Percentiles rank a stretch among this genome's conserved stretches.
These are phyloP conservation scores for Recurvomyces mirabilis DNA, from an alignment of 495 filamentous ascomycete genomes.

Conservation along the genomic window DNA sequence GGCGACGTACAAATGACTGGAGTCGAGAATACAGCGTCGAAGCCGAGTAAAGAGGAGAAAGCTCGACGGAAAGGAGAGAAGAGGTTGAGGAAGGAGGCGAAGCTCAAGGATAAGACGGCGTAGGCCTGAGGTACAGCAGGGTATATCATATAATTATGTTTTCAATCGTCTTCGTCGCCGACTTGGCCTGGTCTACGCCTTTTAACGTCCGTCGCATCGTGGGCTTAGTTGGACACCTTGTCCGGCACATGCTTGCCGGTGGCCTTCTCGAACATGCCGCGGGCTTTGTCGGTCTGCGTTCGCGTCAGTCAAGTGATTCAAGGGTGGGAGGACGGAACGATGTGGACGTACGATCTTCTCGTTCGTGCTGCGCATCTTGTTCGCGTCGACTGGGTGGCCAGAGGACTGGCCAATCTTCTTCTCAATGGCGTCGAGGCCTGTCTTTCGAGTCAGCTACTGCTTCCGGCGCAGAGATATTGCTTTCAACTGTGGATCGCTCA, in stretches of 20 bases:
- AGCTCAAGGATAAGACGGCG: too few relatives aligned
- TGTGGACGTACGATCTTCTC: slow-evolving; percentile 1
- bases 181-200: too few relatives aligned
- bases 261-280: slow-evolving; percentile 9
- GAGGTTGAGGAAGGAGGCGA: slow-evolving; percentile 8
- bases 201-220: too few relatives aligned
- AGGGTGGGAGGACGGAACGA: neutral
- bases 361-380: slow-evolving; percentile 2
- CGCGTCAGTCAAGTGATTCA: neutral
- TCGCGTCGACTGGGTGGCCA: neutral
- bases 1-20: slow-evolving; percentile 2
- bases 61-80: slow-evolving; percentile 20
- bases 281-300: slow-evolving; percentile 11
- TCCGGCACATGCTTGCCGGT: slow-evolving; percentile 15
- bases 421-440: neutral
- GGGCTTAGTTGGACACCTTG: neutral
- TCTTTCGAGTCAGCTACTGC: too few relatives aligned
- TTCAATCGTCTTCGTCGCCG: too few relatives aligned
- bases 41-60: slow-evolving; percentile 14
- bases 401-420: neutral
- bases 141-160: too few relatives aligned
- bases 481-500: too few relatives aligned
- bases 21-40: slow-evolving; percentile 1
- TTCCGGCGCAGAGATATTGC: too few relatives aligned
- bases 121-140: too few relatives aligned